Conservation (phyloP, 495 filamentous ascomycete genomes). For the Penicillium coffeae region DNA sequence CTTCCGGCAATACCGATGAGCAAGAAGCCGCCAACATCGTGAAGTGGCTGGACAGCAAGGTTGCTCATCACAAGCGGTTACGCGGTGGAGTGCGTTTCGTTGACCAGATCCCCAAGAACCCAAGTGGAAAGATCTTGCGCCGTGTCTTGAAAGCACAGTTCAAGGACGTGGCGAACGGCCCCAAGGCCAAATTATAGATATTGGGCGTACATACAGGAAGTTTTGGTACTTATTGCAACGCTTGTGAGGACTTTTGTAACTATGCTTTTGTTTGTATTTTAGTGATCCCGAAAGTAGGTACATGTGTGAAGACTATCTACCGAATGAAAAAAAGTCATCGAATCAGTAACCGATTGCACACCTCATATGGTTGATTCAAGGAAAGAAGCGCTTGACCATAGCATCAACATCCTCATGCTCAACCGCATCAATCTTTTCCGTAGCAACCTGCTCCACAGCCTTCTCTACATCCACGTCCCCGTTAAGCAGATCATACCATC, state of each 20-base stretch:
- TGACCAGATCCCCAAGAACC: slow-evolving; percentile 79
- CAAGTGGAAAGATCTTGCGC: slow-evolving; percentile 84
- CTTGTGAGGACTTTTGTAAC: neutral
- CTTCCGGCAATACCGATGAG: slow-evolving; percentile 46
- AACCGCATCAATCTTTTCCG: slow-evolving; percentile 58
- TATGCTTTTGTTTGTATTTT: neutral
- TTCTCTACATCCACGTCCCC: slow-evolving; percentile 55
- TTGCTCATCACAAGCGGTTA: slow-evolving; percentile 71
- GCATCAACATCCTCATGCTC: slow-evolving; percentile 62
- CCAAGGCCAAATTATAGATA: slow-evolving; percentile 42
- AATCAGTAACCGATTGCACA: neutral
- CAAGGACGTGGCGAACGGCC: slow-evolving; percentile 36
- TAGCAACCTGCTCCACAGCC: slow-evolving; percentile 63
- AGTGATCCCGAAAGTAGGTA: neutral
- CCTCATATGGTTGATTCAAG: neutral
- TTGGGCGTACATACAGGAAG: neutral
- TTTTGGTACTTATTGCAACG: neutral
- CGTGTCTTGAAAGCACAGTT: slow-evolving; percentile 58
- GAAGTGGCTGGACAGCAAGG: slow-evolving; percentile 58
- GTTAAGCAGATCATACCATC: slow-evolving; percentile 58
- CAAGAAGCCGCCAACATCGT: slow-evolving; percentile 59
- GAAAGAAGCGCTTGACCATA: slow-evolving; percentile 41
- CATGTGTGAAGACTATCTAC: neutral
- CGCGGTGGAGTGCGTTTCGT: slow-evolving; percentile 81
- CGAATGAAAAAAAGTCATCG: neutral